phyloP scores from a whole-genome alignment of 2,329 filamentous ascomycete species.

The Magnaporthiopsis incrustans region DNA sequence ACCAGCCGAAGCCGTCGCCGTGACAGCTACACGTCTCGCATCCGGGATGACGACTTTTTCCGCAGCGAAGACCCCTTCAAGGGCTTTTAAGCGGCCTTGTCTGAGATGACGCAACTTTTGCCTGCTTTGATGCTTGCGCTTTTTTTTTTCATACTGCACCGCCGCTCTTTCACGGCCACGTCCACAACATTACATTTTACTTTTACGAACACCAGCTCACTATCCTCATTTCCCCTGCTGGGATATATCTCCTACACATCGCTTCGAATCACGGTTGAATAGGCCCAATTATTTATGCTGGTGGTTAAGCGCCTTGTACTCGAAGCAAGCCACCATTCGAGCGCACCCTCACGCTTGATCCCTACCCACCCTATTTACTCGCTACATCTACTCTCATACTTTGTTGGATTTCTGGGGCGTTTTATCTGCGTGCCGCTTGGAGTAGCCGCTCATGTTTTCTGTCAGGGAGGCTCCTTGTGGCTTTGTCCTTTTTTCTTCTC shows the following conservation, averaged over 20 bases:
- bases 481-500: background rate
- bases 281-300: background rate
- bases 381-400: background rate
- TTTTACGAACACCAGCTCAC: too few species aligned
- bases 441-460: background rate
- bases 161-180: too few species aligned
- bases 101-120: constrained; percentile 4
- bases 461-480: background rate
- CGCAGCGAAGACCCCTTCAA: constrained; percentile 53
- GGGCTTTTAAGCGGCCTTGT: constrained; percentile 38
- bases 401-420: background rate
- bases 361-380: background rate
- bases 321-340: background rate
- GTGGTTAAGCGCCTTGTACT: too few species aligned
- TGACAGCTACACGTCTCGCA: constrained; percentile 37
- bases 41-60: constrained; percentile 46
- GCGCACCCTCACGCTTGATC: background rate
- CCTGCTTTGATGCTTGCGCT: background rate
- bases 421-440: background rate
- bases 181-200: too few species aligned
- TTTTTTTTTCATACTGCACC: background rate
- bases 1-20: constrained; percentile 47
- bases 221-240: too few species aligned
- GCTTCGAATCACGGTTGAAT: background rate
- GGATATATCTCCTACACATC: background rate